These are phyloP conservation scores for Borovskyia barvae DNA, from an alignment of 208 protist genomes.

Conservation along the genomic window DNA sequence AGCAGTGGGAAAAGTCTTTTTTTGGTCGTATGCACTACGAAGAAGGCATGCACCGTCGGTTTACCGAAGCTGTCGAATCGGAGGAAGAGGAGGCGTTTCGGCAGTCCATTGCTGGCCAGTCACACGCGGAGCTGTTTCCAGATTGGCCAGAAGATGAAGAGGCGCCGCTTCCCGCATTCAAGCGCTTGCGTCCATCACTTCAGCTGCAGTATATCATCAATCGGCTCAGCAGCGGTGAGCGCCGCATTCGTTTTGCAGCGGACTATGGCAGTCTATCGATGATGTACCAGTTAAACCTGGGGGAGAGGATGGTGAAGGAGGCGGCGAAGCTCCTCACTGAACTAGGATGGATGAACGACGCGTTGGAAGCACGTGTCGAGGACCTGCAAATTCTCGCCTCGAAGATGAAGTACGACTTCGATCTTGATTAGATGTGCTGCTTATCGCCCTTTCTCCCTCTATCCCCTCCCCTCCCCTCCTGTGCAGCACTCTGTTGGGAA, in stretches of 20 bases:
- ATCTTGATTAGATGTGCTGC: conserved; percentile 52
- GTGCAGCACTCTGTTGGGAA: not conserved
- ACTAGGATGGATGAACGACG: conserved; percentile 75
- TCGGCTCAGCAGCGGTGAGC: conserved; percentile 73
- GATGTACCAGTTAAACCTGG: conserved; percentile 87
- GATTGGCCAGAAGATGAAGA: conserved; percentile 73
- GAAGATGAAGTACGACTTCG: conserved; percentile 77
- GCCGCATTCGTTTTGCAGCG: conserved; percentile 63
- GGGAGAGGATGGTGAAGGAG: conserved; percentile 76
- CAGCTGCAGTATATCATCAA: conserved; percentile 74
- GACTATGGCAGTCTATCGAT: conserved; percentile 82
- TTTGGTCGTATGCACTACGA: conserved; percentile 83
- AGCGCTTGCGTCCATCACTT: conserved; percentile 38
- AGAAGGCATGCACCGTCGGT: conserved; percentile 77
- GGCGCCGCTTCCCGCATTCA: conserved; percentile 57
- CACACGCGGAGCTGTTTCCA: conserved; percentile 50
- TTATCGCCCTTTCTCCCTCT: not conserved
- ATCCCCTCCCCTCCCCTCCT: conserved; percentile 3
- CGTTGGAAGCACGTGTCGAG: conserved; percentile 51
- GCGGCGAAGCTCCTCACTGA: conserved; percentile 59
- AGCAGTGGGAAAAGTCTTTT: conserved; percentile 87
- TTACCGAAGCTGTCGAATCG: conserved; percentile 38
- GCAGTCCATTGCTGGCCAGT: conserved; percentile 12
- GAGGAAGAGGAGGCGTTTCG: conserved; percentile 40
- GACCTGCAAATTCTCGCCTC: conserved; percentile 37